These are phyloP conservation scores for Metschnikowia picachoensis DNA, from an alignment of 805 yeast species.

Conservation along the genomic window DNA sequence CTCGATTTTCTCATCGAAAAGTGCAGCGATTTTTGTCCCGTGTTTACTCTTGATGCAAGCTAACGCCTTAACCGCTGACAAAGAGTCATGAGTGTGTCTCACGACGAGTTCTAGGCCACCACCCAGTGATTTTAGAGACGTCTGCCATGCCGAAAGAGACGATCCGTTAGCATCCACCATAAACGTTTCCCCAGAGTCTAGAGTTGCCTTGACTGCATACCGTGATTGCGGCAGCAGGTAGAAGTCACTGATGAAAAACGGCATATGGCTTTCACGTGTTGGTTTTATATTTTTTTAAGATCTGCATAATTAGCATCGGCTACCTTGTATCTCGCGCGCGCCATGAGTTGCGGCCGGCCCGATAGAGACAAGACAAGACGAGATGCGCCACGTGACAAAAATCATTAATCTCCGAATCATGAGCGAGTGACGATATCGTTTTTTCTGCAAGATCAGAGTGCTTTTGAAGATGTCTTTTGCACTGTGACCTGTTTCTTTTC, in stretches of 20 bases:
- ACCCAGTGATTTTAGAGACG: no score
- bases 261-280: not conserved
- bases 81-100: not conserved
- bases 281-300: not conserved
- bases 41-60: not conserved
- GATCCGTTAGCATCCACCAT: conserved; percentile 3
- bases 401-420: no score
- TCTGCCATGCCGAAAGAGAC: not conserved
- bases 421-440: no score
- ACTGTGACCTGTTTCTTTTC: no score
- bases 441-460: no score
- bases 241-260: conserved; percentile 1
- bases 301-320: no score
- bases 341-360: no score
- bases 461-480: no score
- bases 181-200: not conserved
- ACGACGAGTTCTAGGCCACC: no score
- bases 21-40: not conserved
- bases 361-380: no score
- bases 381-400: no score
- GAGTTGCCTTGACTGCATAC: not conserved
- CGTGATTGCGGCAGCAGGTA: conserved; percentile 1
- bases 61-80: not conserved
- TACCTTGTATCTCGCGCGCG: no score
- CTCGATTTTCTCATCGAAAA: not conserved